A percentile compares a stretch with the other conserved stretches of the same genome.
Evolutionary conservation across 2,329 filamentous ascomycete genomes (phyloP).

Genomic region (Aureobasidium melanogenum): DNA sequence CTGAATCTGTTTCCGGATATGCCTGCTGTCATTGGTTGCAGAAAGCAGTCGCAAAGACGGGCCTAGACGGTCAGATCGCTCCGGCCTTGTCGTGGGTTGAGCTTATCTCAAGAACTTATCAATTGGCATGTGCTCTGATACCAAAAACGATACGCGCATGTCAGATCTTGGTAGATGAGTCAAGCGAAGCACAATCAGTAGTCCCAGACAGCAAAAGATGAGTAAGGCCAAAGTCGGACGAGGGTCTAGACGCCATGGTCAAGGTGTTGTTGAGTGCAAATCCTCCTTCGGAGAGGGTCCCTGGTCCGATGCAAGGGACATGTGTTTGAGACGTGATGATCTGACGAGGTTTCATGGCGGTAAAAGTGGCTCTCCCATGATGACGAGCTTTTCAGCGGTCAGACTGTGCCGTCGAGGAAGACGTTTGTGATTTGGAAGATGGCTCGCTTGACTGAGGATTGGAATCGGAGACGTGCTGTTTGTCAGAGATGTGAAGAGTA

Average conservation of each 20-base stretch:
- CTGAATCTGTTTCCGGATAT: neutral
- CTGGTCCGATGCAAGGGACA: neutral
- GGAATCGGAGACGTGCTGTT: neutral
- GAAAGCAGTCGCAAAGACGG: neutral
- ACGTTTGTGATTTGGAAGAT: neutral
- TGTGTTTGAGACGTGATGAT: neutral
- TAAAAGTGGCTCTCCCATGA: neutral
- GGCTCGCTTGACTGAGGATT: neutral
- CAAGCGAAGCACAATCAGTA: neutral
- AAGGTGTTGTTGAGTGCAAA: neutral
- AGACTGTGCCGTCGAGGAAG: neutral
- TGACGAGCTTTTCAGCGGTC: neutral
- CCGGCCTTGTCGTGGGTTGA: neutral
- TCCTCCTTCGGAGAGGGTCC: neutral
- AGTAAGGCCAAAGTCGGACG: neutral
- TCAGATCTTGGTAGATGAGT: neutral
- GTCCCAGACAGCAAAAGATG: neutral
- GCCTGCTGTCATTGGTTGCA: neutral
- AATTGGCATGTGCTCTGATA: constrained; percentile 3
- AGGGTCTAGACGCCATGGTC: neutral
- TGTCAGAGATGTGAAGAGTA: neutral
- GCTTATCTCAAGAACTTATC: neutral
- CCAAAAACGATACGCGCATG: constrained; percentile 6
- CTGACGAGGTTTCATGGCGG: neutral
- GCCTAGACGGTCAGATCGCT: neutral